Conservation (phyloP, 1,284 basidiomycete species). For the Trichosporon sp. region DNA sequence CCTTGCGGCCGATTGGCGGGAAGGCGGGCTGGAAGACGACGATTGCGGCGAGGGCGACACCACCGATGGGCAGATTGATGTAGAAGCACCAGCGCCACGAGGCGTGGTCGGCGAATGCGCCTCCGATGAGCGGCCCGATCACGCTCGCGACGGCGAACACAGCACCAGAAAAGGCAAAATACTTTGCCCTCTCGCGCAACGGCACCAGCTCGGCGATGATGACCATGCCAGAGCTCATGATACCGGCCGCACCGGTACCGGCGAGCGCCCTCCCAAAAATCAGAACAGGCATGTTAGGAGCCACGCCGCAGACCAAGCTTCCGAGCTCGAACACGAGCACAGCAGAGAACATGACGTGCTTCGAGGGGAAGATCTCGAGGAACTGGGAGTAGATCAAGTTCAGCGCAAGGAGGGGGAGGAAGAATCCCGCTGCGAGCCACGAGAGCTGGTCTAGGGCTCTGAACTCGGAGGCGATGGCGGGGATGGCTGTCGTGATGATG, state of each 20-base stretch:
- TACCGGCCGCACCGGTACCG: conserved; percentile 60
- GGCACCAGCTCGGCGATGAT: conserved; percentile 52
- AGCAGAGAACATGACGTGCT: conserved; percentile 57
- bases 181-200: conserved; percentile 47
- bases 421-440: conserved; percentile 55
- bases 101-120: conserved; percentile 58
- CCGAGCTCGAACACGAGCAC: conserved; percentile 61
- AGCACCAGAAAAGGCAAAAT: conserved; percentile 43
- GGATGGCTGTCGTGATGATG: conserved; percentile 57
- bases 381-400: conserved; percentile 57
- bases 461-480: conserved; percentile 55
- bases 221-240: conserved; percentile 57
- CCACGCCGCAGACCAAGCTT: conserved; percentile 62
- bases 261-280: conserved; percentile 61
- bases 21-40: conserved; percentile 41
- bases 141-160: conserved; percentile 56
- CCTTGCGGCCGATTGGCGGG: conserved; percentile 48
- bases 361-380: conserved; percentile 55
- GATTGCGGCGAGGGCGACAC: conserved; percentile 45
- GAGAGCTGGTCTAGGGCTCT: conserved; percentile 57
- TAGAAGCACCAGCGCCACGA: conserved; percentile 55
- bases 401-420: conserved; percentile 55
- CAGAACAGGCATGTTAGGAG: conserved; percentile 58
- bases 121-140: conserved; percentile 57
- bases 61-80: conserved; percentile 54